Evolutionary conservation across 73 alveolate genomes (phyloP).

Genomic region (Effrenium voratum): DNA sequence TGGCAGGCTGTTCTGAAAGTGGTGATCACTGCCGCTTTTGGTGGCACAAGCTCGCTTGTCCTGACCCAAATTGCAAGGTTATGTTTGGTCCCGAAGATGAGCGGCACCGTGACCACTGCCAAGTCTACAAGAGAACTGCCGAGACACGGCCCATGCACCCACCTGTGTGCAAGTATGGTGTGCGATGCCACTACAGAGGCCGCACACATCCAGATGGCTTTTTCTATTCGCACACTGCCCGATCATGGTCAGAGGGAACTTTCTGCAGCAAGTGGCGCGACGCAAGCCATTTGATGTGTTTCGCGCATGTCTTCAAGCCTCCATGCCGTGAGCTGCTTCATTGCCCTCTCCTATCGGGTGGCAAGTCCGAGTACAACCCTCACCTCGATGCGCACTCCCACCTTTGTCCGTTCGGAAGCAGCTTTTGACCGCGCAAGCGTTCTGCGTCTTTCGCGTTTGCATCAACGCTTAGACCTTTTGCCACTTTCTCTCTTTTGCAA

Average conservation of each 20-base stretch:
- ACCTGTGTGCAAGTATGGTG: not conserved
- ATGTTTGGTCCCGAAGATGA: conserved; percentile 24
- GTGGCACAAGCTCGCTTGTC: conserved; percentile 9
- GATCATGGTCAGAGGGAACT: conserved; percentile 9
- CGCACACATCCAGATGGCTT: not conserved
- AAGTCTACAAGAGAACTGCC: conserved; percentile 17
- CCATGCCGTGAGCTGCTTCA: conserved; percentile 55
- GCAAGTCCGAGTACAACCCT: not conserved
- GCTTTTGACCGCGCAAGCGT: not conserved
- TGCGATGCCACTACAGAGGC: not conserved
- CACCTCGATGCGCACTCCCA: conserved; percentile 18
- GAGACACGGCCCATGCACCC: conserved; percentile 39
- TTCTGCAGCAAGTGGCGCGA: conserved; percentile 61
- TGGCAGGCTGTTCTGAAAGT: not conserved
- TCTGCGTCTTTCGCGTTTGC: no score
- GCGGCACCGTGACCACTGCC: not conserved
- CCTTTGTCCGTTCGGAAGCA: conserved; percentile 25
- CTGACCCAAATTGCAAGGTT: conserved; percentile 23
- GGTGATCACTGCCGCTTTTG: conserved; percentile 24
- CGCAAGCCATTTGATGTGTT: not conserved
- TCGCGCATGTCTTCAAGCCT: conserved; percentile 1
- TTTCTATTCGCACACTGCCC: conserved; percentile 23
- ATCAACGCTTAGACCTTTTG: no score
- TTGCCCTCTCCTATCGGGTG: not conserved
- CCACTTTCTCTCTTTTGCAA: not conserved